Base-by-base conservation (phyloP, 768 basidiomycete genomes). In the Punctularia strigosozonata region DNA sequence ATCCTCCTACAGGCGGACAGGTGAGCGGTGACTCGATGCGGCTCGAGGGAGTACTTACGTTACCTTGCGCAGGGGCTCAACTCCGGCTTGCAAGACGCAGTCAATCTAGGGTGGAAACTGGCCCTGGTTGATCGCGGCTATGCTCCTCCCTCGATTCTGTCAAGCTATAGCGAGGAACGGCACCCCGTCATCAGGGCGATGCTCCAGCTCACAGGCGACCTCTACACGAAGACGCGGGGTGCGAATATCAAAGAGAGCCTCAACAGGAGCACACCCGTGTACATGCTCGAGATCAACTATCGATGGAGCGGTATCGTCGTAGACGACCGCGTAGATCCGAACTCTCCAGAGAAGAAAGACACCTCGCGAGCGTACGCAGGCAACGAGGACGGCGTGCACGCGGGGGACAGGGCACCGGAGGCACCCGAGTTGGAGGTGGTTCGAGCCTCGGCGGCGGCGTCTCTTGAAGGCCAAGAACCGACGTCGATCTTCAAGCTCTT, bases 31-130 rank as follows among this genome's bases (percentile, higher is more conserved):
- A 13, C n/a, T 30, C 10, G 10, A 10, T 8, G 8, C 10, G 8
- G 10, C 33, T 19, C 8, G n/a, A n/a, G n/a, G 30, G 14, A 17
- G 2, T 25, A 7, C 28, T 21, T n/a, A 18, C 36, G 23, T 39
- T 18, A 17, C 12, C n/a, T 36, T 26, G 5, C 33, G 13, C 35
- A 44, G 37, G 49, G 49, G 17, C 38, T 50, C 5, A 50, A 50
- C 32, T 43, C 45, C n/a, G 33, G 48, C 30, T 41, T 49, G 17
- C 43, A 48, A 34, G 48, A 49, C 23, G 37, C 48, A 4, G 48
- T 49, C 44, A 65, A 64, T 38, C 47, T 64, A 0, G 55, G 50
- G 6, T 60, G 60, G 60, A 59, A 61, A 46, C 38, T 63, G 5
- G 48, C 56, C 21, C 46, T 58, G 7, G 56, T 58, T 12, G 37